Evolutionary conservation across 805 yeast genomes (phyloP).

Genomic region (Ogataea degrootiae): DNA sequence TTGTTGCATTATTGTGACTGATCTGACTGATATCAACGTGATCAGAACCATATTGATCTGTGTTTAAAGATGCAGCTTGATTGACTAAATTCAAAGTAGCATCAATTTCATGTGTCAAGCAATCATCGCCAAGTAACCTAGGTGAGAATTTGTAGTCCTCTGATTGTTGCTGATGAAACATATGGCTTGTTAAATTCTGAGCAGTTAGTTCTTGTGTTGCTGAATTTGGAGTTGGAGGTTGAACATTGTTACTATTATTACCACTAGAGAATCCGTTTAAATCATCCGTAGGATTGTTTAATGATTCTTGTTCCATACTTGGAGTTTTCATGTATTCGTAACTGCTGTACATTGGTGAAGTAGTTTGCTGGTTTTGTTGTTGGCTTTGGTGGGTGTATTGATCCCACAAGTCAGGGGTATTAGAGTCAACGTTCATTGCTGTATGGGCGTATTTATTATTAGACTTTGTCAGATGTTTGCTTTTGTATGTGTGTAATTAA

Average conservation of each 20-base stretch:
- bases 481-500: neutral
- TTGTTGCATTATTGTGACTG: neutral
- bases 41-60: neutral
- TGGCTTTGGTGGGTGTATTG: conserved; percentile 1
- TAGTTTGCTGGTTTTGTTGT: conserved; percentile 1
- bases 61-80: no score
- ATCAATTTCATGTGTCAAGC: neutral
- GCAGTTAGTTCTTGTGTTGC: neutral
- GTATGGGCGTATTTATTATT: neutral
- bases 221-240: neutral
- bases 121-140: neutral
- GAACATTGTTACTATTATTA: neutral
- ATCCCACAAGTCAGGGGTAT: conserved; percentile 8
- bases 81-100: no score
- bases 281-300: neutral
- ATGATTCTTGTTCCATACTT: neutral
- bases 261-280: neutral
- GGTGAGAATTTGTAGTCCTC: neutral
- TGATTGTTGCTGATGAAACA: neutral
- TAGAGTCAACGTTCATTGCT: conserved; percentile 6
- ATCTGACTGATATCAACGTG: neutral
- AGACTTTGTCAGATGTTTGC: no score
- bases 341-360: neutral
- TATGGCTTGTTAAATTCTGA: neutral
- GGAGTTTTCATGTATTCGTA: conserved; percentile 1